Evolutionary conservation across 148 eudicot genomes (phyloP).

Genomic region (Vaccinium corymbosum): DNA sequence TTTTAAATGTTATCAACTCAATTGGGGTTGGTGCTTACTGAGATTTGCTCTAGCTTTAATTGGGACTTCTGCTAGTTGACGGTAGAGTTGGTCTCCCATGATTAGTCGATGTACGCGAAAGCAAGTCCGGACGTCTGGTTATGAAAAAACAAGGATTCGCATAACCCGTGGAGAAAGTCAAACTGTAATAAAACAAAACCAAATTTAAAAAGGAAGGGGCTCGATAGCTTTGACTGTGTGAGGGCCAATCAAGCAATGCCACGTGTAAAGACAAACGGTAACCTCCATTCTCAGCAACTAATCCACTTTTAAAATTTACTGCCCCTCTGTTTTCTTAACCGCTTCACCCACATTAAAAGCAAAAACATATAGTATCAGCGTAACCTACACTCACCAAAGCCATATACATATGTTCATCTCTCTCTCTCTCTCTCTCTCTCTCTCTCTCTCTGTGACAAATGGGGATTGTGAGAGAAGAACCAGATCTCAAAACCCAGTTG

Average conservation of each 20-base stretch:
- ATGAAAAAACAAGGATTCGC: too few relatives aligned
- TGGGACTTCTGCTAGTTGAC: too few relatives aligned
- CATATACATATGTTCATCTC: not conserved
- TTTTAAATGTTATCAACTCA: too few relatives aligned
- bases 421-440: not conserved
- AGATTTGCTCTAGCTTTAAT: too few relatives aligned
- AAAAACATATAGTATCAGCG: not conserved
- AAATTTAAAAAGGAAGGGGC: not conserved
- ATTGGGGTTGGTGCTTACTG: too few relatives aligned
- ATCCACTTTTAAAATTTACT: conserved; percentile 25
- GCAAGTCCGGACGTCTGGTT: too few relatives aligned
- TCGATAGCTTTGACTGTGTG: not conserved
- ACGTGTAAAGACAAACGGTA: conserved; percentile 12
- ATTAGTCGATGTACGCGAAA: too few relatives aligned
- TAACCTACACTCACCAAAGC: not conserved
- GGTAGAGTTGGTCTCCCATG: too few relatives aligned
- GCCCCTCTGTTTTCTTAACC: conserved; percentile 52
- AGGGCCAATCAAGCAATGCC: conserved; percentile 3
- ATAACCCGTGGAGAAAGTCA: not conserved
- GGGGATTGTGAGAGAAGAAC: conserved; percentile 29
- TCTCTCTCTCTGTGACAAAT: conserved; percentile 17
- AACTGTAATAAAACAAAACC: not conserved
- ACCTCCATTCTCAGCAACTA: conserved; percentile 15
- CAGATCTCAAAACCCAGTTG: conserved; percentile 44
- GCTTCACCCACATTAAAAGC: conserved; percentile 36